phyloP scores from a whole-genome alignment of 306 rosid genomes.

The Castanea mollissima region DNA sequence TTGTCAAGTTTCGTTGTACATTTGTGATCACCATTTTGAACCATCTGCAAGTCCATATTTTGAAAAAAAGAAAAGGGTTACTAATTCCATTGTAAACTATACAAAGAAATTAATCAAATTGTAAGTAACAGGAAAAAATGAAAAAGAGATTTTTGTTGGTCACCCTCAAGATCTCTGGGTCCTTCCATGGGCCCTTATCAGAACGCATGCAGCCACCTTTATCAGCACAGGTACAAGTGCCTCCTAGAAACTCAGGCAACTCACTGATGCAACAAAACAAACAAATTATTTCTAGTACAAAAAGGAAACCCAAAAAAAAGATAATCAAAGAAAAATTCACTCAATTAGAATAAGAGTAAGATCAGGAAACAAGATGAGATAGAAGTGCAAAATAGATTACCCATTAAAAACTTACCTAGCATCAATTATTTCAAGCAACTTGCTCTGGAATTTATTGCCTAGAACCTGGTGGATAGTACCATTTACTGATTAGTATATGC shows the following conservation, averaged over 20 bases:
- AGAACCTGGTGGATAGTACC: conserved; percentile 63
- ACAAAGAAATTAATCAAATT: neutral
- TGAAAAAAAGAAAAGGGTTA: conserved; percentile 6
- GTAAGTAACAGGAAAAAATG: neutral
- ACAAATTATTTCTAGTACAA: neutral
- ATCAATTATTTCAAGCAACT: conserved; percentile 89
- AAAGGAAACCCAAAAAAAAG: neutral
- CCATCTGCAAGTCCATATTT: conserved; percentile 60
- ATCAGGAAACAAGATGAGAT: neutral
- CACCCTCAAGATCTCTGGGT: conserved; percentile 58
- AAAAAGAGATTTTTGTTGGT: neutral
- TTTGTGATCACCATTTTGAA: conserved; percentile 70
- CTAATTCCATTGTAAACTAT: neutral
- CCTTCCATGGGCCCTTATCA: conserved; percentile 96
- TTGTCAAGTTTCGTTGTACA: conserved; percentile 40
- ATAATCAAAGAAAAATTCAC: neutral
- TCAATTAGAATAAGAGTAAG: neutral
- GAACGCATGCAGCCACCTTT: conserved; percentile 89
- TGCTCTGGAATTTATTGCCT: conserved; percentile 78
- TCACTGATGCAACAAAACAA: conserved; percentile 53
- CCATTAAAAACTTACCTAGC: conserved; percentile 53
- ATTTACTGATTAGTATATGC: conserved; percentile 17
- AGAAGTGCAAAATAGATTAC: neutral
- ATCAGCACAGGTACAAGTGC: conserved; percentile 78
- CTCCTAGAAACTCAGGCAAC: conserved; percentile 88